Conservation (phyloP, 2,329 filamentous ascomycete species). For the Scytalidium sp. region DNA sequence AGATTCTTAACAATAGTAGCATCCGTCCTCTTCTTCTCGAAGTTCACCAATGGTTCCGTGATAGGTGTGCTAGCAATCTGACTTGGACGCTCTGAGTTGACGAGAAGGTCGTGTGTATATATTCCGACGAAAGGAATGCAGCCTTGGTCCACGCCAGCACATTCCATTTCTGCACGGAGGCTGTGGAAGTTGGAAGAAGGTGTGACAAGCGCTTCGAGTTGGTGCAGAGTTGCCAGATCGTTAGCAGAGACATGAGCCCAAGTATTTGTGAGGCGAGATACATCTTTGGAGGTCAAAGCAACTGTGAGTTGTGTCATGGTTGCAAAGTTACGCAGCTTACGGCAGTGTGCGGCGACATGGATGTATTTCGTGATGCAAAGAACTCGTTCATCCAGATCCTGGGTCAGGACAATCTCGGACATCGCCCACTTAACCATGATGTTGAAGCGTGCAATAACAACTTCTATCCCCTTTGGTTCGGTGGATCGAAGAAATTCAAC, state of each 20-base stretch:
- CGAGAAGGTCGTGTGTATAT: constrained; percentile 80
- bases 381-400: constrained; percentile 68
- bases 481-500: constrained; percentile 74
- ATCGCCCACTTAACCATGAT: constrained; percentile 85
- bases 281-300: constrained; percentile 70
- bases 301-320: constrained; percentile 80
- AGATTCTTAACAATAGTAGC: constrained; percentile 78
- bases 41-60: constrained; percentile 72
- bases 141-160: constrained; percentile 56
- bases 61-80: constrained; percentile 67
- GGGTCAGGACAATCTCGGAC: constrained; percentile 74
- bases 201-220: constrained; percentile 71
- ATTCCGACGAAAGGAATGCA: constrained; percentile 83
- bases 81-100: constrained; percentile 75
- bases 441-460: constrained; percentile 84
- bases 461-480: constrained; percentile 73
- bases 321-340: constrained; percentile 76
- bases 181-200: constrained; percentile 76
- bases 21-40: constrained; percentile 75
- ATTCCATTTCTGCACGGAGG: constrained; percentile 78
- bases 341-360: constrained; percentile 75
- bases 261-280: constrained; percentile 64
- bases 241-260: constrained; percentile 67
- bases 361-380: constrained; percentile 78
- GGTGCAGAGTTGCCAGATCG: constrained; percentile 63